Evolutionary conservation across 140 eudicot genomes (phyloP).

Genomic region (Senecio squalidus): DNA sequence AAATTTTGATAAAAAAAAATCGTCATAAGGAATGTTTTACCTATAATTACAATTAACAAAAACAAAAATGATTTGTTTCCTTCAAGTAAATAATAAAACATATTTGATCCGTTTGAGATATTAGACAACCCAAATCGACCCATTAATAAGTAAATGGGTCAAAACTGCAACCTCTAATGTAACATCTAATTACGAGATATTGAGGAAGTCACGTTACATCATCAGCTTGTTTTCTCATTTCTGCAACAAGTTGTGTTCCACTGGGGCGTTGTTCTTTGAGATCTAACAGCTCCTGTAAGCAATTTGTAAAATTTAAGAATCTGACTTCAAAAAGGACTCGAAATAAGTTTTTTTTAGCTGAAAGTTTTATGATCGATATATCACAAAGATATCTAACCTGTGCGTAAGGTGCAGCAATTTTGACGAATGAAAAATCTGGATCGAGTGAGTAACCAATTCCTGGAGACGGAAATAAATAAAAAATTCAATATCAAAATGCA

Average conservation of each 20-base stretch:
- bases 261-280: constrained; percentile 60
- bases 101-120: no score
- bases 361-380: not conserved
- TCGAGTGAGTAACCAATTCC: constrained; percentile 84
- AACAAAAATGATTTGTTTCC: no score
- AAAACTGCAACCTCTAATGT: no score
- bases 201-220: constrained; percentile 55
- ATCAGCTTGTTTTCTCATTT: constrained; percentile 87
- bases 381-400: constrained; percentile 46
- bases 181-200: no score
- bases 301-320: not conserved
- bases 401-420: constrained; percentile 97
- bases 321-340: not conserved
- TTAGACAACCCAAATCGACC: no score
- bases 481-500: no score
- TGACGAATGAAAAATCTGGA: constrained; percentile 84
- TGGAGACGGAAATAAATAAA: constrained; percentile 24
- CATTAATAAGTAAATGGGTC: no score
- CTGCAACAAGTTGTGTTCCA: constrained; percentile 81
- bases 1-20: no score
- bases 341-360: constrained; percentile 2
- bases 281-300: constrained; percentile 86
- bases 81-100: no score
- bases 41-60: no score
- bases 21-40: no score